A percentile compares a stretch with the other conserved stretches of the same genome.
Conservation (phyloP, 352 stramenopile genomes). For the Globisporangium heterothallicum region DNA sequence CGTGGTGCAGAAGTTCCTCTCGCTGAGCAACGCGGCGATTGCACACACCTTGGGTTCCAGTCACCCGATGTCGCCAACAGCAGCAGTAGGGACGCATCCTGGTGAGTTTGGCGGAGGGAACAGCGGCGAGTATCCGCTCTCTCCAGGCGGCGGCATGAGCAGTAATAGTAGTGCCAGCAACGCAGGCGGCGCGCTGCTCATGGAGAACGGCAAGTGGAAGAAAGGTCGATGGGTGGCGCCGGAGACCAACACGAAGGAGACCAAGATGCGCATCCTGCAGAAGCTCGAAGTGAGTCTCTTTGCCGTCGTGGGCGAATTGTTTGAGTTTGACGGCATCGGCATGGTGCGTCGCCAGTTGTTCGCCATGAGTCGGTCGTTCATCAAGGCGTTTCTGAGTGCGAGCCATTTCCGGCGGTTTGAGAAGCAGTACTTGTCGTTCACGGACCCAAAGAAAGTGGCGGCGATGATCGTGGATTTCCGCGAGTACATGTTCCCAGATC, state of each 20-base stretch:
- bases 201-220: constrained; percentile 67
- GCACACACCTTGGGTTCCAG: background rate
- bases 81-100: no score
- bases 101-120: no score
- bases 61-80: background rate
- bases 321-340: constrained; percentile 84
- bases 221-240: constrained; percentile 54
- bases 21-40: constrained; percentile 24
- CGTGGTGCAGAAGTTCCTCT: constrained; percentile 67
- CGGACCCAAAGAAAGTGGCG: constrained; percentile 61
- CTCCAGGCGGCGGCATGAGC: constrained; percentile 2
- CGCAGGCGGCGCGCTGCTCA: constrained; percentile 26
- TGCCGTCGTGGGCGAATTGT: constrained; percentile 66
- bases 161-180: no score
- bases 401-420: constrained; percentile 83
- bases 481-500: constrained; percentile 55
- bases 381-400: constrained; percentile 73
- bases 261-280: constrained; percentile 78
- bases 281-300: constrained; percentile 79
- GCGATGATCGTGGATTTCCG: constrained; percentile 45
- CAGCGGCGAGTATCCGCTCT: constrained; percentile 13
- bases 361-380: constrained; percentile 71
- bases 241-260: constrained; percentile 65
- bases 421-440: constrained; percentile 75
- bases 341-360: constrained; percentile 82